phyloP scores from a whole-genome alignment of 805 yeast genomes.

The Zygoascus bituminiphila region DNA sequence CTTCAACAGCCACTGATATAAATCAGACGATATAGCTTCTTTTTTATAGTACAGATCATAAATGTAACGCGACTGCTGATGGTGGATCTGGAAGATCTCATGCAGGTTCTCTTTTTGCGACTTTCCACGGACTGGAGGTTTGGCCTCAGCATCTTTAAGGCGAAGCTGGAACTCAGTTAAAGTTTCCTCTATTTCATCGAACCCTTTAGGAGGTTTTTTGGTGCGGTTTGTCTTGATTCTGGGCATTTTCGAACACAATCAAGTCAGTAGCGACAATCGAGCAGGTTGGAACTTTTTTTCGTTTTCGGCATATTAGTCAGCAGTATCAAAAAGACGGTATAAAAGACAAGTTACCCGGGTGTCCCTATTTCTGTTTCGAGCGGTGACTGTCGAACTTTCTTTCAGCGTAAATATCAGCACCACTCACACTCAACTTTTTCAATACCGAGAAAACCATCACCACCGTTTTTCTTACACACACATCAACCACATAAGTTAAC shows the following conservation, averaged over 20 bases:
- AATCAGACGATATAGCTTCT: constrained; percentile 53
- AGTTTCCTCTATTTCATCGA: constrained; percentile 57
- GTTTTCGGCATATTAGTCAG: not conserved
- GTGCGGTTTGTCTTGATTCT: constrained; percentile 36
- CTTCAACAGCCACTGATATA: constrained; percentile 66
- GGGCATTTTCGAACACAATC: constrained; percentile 38
- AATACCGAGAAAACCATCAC: not conserved
- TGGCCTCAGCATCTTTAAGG: constrained; percentile 45
- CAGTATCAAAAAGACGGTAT: no score
- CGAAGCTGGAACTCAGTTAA: constrained; percentile 49
- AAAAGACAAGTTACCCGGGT: not conserved
- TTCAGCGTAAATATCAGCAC: not conserved
- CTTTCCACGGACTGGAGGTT: constrained; percentile 33
- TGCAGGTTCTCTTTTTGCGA: constrained; percentile 52
- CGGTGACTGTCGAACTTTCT: not conserved
- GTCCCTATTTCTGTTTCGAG: not conserved
- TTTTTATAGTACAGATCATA: constrained; percentile 66
- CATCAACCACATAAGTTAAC: not conserved
- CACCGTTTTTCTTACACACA: not conserved
- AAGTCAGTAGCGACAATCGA: no score
- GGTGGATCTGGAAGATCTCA: constrained; percentile 63
- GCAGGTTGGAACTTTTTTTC: not conserved
- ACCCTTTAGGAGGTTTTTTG: constrained; percentile 66
- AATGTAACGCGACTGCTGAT: constrained; percentile 67
- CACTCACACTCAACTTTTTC: not conserved